Percentiles rank a stretch among this genome's conserved stretches.
These are phyloP conservation scores for Cytospora piceae DNA, from an alignment of 2,329 filamentous ascomycete species.

Conservation along the genomic window DNA sequence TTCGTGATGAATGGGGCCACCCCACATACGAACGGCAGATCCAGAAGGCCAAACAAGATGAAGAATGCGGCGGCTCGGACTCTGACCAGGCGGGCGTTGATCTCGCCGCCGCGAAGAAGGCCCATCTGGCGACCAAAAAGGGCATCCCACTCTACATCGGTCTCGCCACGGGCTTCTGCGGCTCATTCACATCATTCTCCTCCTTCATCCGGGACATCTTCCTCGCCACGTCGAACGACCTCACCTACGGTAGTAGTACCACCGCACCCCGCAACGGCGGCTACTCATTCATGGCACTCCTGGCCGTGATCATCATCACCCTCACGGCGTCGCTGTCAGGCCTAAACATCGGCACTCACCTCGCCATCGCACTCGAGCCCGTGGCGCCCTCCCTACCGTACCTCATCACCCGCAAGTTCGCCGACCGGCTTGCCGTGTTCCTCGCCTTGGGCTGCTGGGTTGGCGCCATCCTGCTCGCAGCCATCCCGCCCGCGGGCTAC, in stretches of 20 bases:
- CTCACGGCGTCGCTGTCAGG: conserved; percentile 71
- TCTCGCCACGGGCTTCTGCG: conserved; percentile 71
- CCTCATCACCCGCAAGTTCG: conserved; percentile 55
- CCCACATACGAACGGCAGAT: conserved; percentile 44
- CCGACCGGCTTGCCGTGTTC: conserved; percentile 67
- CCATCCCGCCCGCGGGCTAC: conserved; percentile 67
- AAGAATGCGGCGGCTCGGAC: conserved; percentile 43
- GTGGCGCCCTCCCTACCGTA: conserved; percentile 65
- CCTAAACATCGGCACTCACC: conserved; percentile 73
- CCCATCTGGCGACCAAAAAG: conserved; percentile 72
- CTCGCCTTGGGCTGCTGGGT: conserved; percentile 78
- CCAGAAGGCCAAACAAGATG: conserved; percentile 41
- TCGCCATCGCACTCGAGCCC: conserved; percentile 65
- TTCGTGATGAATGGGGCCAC: conserved; percentile 68
- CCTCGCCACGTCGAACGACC: conserved; percentile 75
- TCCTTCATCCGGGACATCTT: conserved; percentile 82
- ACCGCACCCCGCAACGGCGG: conserved; percentile 65
- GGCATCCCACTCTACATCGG: conserved; percentile 85
- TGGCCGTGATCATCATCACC: conserved; percentile 76
- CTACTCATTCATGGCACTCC: conserved; percentile 79
- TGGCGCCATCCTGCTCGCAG: conserved; percentile 71
- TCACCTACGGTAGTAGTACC: conserved; percentile 51
- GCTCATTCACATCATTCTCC: conserved; percentile 81
- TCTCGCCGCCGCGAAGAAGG: conserved; percentile 54
- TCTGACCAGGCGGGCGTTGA: conserved; percentile 37